These are phyloP conservation scores for Agaricus bisporus DNA, from an alignment of 768 basidiomycete genomes.

Conservation along the genomic window DNA sequence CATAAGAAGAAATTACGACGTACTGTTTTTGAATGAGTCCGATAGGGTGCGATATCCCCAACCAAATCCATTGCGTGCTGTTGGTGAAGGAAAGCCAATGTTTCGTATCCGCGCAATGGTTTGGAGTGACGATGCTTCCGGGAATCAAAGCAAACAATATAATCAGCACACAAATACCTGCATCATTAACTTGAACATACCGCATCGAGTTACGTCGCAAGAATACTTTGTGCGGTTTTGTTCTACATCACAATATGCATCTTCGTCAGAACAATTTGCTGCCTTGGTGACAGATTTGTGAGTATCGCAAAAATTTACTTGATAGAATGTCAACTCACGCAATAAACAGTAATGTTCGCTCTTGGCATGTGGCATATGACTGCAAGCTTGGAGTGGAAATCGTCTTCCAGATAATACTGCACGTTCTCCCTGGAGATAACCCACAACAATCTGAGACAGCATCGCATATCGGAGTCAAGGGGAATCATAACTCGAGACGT, in stretches of 20 bases:
- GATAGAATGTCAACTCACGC: background rate
- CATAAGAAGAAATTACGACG: too few relatives aligned
- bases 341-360: background rate
- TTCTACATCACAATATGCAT: slow-evolving; percentile 26
- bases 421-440: slow-evolving; percentile 26
- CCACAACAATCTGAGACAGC: slow-evolving; percentile 25
- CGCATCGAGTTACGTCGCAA: slow-evolving; percentile 20
- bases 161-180: slow-evolving; percentile 30
- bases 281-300: slow-evolving; percentile 19
- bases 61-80: slow-evolving; percentile 10
- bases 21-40: background rate
- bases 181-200: slow-evolving; percentile 21
- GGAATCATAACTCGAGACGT: too few relatives aligned
- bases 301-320: background rate
- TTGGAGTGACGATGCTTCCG: slow-evolving; percentile 28
- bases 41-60: background rate
- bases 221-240: slow-evolving; percentile 26
- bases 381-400: slow-evolving; percentile 20
- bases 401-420: slow-evolving; percentile 18
- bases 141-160: slow-evolving; percentile 28
- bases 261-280: slow-evolving; percentile 22
- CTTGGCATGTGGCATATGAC: slow-evolving; percentile 21
- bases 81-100: slow-evolving; percentile 9
- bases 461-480: too few relatives aligned
- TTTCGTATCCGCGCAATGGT: slow-evolving; percentile 3